phyloP scores from a whole-genome alignment of 1,284 basidiomycete species.

The Sanghuangporus baumii region DNA sequence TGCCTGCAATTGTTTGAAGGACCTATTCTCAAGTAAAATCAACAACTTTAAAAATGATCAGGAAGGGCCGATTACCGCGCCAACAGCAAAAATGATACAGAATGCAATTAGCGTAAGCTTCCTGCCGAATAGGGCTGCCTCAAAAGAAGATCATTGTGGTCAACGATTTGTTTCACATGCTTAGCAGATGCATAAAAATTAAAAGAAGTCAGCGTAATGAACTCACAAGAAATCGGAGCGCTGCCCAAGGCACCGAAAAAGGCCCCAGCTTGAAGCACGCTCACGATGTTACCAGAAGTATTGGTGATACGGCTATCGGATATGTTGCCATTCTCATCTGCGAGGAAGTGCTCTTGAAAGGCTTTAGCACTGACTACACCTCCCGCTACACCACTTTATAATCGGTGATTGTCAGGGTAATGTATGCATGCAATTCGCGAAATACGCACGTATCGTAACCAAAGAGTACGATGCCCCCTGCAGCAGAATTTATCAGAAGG shows the following conservation, averaged over 20 bases:
- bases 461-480: constrained; percentile 72
- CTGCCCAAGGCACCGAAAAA: constrained; percentile 74
- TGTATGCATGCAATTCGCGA: not conserved
- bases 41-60: constrained; percentile 16
- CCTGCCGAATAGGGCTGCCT: constrained; percentile 48
- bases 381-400: constrained; percentile 47
- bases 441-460: constrained; percentile 65
- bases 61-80: constrained; percentile 45
- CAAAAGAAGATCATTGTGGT: no score
- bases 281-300: constrained; percentile 63
- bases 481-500: not conserved
- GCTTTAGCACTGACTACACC: constrained; percentile 59
- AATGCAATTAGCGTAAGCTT: constrained; percentile 52
- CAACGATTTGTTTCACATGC: no score
- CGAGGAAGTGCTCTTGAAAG: constrained; percentile 59
- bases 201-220: not conserved
- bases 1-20: constrained; percentile 57
- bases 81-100: constrained; percentile 56
- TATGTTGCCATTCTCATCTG: constrained; percentile 33
- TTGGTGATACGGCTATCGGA: constrained; percentile 34
- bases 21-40: constrained; percentile 28
- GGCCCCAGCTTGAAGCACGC: constrained; percentile 73
- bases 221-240: constrained; percentile 56
- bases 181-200: no score
- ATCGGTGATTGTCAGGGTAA: not conserved